Percentiles rank a stretch among this genome's conserved stretches.
Evolutionary conservation across 2,329 filamentous ascomycete species (phyloP).

Genomic region (Acrocalymma vagum): DNA sequence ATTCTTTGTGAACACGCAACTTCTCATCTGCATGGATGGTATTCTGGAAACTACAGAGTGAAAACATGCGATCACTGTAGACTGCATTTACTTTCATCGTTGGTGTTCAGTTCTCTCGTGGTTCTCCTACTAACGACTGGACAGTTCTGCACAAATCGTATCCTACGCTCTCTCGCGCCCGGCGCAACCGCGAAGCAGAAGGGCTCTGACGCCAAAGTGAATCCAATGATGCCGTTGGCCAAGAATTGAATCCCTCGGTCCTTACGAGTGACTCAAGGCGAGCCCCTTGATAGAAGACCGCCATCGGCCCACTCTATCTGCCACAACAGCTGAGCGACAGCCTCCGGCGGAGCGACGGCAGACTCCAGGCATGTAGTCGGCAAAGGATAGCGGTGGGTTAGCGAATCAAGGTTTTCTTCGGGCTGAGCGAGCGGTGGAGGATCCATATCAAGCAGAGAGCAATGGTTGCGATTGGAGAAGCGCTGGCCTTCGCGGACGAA

Average conservation of each 20-base stretch:
- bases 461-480: no score
- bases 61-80: constrained; percentile 13
- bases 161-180: constrained; percentile 15
- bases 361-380: constrained; percentile 15
- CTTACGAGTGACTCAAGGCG: constrained; percentile 11
- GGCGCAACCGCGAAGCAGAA: constrained; percentile 14
- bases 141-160: constrained; percentile 14
- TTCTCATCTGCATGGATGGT: constrained; percentile 14
- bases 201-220: constrained; percentile 12
- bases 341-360: constrained; percentile 18
- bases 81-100: constrained; percentile 13
- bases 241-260: constrained; percentile 15
- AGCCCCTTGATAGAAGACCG: constrained; percentile 15
- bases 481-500: no score
- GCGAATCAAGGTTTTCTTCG: constrained; percentile 17
- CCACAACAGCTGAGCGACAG: constrained; percentile 16
- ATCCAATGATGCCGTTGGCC: constrained; percentile 12
- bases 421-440: constrained; percentile 15
- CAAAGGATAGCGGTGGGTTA: constrained; percentile 16
- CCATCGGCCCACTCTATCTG: constrained; percentile 19
- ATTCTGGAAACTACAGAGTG: constrained; percentile 14
- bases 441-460: constrained; percentile 15
- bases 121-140: constrained; percentile 17
- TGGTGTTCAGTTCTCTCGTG: constrained; percentile 14
- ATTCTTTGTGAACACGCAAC: constrained; percentile 16